phyloP scores from a whole-genome alignment of 306 rosid genomes.

The Boehmeria nivea region DNA sequence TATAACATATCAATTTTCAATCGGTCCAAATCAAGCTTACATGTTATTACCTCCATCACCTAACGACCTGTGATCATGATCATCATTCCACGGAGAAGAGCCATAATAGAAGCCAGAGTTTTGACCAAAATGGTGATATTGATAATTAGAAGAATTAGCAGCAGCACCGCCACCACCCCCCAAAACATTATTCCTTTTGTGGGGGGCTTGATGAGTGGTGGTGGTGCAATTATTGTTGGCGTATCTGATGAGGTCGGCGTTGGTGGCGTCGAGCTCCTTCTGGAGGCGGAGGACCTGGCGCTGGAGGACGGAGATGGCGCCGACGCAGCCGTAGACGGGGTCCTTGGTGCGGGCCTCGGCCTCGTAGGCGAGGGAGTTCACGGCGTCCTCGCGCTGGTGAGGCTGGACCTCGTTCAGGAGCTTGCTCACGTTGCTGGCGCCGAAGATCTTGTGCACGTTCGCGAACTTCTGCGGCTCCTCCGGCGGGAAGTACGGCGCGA shows the following conservation, averaged over 20 bases:
- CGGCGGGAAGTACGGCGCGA: slow-evolving; percentile 82
- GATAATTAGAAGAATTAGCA: too few species aligned
- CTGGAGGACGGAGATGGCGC: slow-evolving; percentile 78
- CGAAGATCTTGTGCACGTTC: slow-evolving; percentile 85
- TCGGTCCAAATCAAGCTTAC: too few species aligned
- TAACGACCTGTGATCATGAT: slow-evolving; percentile 29
- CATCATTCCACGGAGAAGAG: slow-evolving; percentile 31
- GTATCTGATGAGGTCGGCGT: slow-evolving; percentile 61
- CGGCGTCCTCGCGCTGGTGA: slow-evolving; percentile 79
- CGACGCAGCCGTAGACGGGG: slow-evolving; percentile 93
- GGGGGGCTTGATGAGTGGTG: too few species aligned
- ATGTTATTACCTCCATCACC: slow-evolving; percentile 40
- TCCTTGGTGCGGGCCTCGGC: slow-evolving; percentile 90
- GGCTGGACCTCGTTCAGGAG: slow-evolving; percentile 75
- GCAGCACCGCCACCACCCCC: too few species aligned
- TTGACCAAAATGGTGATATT: slow-evolving; percentile 29
- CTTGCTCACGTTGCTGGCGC: slow-evolving; percentile 89
- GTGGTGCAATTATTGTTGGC: slow-evolving; percentile 28
- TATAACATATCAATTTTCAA: too few species aligned
- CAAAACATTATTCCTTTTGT: too few species aligned
- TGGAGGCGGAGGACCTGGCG: slow-evolving; percentile 70
- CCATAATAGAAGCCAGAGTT: slow-evolving; percentile 31
- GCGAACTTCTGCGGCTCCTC: slow-evolving; percentile 85
- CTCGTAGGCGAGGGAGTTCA: slow-evolving; percentile 84
- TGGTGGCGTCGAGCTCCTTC: slow-evolving; percentile 77